Evolutionary conservation across 177 flowering plant genomes (phyloP).

Genomic region (Tripterygium wilfordii): DNA sequence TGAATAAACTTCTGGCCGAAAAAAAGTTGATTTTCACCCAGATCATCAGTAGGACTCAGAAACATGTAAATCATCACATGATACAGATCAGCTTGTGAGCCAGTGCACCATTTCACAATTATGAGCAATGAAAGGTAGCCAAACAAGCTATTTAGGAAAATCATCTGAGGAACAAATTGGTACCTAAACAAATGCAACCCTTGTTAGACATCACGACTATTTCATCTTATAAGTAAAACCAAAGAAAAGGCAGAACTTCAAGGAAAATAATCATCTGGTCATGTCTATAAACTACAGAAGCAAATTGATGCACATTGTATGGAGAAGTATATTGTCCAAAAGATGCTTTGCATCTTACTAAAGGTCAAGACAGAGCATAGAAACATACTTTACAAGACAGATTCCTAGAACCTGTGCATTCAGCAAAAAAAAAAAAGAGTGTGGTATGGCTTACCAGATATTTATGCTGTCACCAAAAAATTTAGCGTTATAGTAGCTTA

Average conservation of each 20-base stretch:
- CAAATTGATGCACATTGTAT: too few species aligned
- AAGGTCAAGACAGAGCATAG: too few species aligned
- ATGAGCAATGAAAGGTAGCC: slow-evolving; percentile 84
- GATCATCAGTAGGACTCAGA: slow-evolving; percentile 76
- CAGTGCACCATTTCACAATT: slow-evolving; percentile 79
- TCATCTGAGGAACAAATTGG: slow-evolving; percentile 83
- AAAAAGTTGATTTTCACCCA: slow-evolving; percentile 89
- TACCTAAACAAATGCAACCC: slow-evolving; percentile 39
- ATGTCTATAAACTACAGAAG: too few species aligned
- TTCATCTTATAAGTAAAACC: too few species aligned
- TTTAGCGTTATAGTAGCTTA: slow-evolving; percentile 80
- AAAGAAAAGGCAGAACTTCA: too few species aligned
- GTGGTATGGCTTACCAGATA: slow-evolving; percentile 42
- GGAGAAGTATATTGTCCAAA: too few species aligned
- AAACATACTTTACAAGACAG: not conserved
- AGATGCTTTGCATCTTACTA: too few species aligned
- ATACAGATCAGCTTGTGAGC: slow-evolving; percentile 84
- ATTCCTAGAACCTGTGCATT: not conserved
- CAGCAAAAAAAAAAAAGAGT: not conserved
- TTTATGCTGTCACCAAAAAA: slow-evolving; percentile 58
- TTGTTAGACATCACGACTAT: not conserved
- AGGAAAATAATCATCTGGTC: too few species aligned
- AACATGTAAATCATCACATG: slow-evolving; percentile 92
- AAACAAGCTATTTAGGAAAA: slow-evolving; percentile 74
- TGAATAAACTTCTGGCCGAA: slow-evolving; percentile 63